Base-by-base conservation (phyloP, 805 yeast genomes). In the Monosporozyma solicola region DNA sequence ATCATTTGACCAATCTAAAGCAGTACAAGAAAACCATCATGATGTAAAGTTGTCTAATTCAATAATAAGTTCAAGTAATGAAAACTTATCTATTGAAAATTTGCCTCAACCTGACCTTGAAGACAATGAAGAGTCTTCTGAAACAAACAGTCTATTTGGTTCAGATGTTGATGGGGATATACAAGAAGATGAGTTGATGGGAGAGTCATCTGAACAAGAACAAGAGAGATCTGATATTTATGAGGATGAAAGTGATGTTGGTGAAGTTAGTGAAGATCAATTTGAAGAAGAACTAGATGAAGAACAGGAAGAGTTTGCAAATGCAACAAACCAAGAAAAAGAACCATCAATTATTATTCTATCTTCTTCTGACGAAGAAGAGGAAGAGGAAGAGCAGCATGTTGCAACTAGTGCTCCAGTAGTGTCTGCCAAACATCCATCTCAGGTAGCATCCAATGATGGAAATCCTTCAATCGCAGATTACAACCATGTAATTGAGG, bases 281-380 rank as follows among this genome's bases (percentile, higher is more conserved):
- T 20, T 20, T 39, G 43, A 39, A 39, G 48, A 47, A 9, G 39
- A 47, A 37, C 13, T 25, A 3, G 50, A 45, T 24, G 50, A 31
- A 10, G 55, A 53, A 9, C 27, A 24, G 20, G 35, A 22, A 50
- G 35, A 13, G n/a, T 35, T 13, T 35, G 16, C 13, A 35, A 13
- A 2, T 3, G 7, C 16, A 11, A 15, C 16, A 11, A 11, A 15
- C 13, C 39, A 35, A 35, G 52, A 37, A n/a, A 47, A 49, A 13
- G 53, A 51, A 11, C 49, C 27, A 15, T 54, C 54, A 10, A 27
- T 54, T 22, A 27, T 54, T 8, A 51, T 54, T 9, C 32, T 54
- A 22, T 54, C 54, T 13, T 55, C 53, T 52, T 48, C 35, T 39
- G 50, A 51, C 16, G 33, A 53, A 24, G 54, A 47, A 32, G 47